Base-by-base conservation (phyloP, 192 early-diverging fungal species). In the Piromyces finnis region DNA sequence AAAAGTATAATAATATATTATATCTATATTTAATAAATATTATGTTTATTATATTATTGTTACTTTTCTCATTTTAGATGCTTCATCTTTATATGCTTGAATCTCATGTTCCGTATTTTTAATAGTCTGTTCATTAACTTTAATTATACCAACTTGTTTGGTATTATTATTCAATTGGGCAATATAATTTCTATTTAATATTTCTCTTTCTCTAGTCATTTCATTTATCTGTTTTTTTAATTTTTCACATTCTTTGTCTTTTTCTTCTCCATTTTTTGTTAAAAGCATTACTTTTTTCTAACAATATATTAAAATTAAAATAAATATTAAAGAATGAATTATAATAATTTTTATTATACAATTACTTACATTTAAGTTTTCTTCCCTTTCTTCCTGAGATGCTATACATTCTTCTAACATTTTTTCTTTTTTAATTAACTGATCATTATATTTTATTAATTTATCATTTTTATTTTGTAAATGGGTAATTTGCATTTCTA, bases 71-170 rank as follows among this genome's bases (percentile, higher is more conserved):
- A 89, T 90, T 81, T 91, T 91, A 12, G 86, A 79, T 0, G 90
- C 90, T 81, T 91, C 90, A 59, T 89, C 90, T 79, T 88, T 91
- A 82, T 89, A 91, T 9, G 82, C 83, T 77, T 81, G 81, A n/a
- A 91, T 91, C 81, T 91, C 90, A 81, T 89, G 87, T 81, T 91
- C 90, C 14, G 90, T 81, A 78, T 88, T 90, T 35, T 88, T 80
- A 78, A 90, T 87, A 11, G 85, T 87, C 80, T 91, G 87, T n/a
- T 91, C 90, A 5, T 87, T 81, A n/a, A 90, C 79, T 81, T 91
- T 91, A 29, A 88, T 79, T 15, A 85, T 77, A 79, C 86, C 89
- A 78, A 83, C 68, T 81, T 91, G 88, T 79, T 88, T 89, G n/a
- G 3, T n/a, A 68, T 68, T 68, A 68, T n/a, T 68, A 68, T 68